phyloP scores from a whole-genome alignment of 805 yeast genomes.

The Priceomyces fermenticarens region DNA sequence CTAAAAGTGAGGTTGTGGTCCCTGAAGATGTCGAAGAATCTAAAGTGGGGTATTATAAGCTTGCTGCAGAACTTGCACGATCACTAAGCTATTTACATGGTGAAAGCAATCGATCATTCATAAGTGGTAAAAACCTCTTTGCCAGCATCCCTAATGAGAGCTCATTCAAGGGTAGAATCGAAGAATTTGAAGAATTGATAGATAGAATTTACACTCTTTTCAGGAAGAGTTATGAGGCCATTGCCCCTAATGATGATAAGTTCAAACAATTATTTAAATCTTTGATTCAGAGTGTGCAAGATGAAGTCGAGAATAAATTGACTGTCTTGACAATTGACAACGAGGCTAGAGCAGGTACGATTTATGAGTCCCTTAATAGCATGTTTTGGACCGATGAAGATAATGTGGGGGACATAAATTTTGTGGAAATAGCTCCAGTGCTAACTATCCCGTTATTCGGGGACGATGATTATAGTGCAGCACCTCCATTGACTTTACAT shows the following conservation, averaged over 20 bases:
- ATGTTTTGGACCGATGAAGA: slow-evolving; percentile 37
- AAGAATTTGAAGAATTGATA: slow-evolving; percentile 18
- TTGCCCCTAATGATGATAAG: slow-evolving; percentile 9
- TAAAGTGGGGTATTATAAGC: slow-evolving; percentile 6
- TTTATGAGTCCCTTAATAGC: slow-evolving; percentile 32
- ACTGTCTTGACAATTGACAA: slow-evolving; percentile 30
- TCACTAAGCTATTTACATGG: slow-evolving; percentile 17
- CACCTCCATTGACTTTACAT: slow-evolving; percentile 20
- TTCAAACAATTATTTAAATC: slow-evolving; percentile 20
- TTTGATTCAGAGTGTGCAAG: slow-evolving; percentile 25
- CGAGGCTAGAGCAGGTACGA: slow-evolving; percentile 21
- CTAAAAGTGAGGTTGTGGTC: slow-evolving; percentile 5
- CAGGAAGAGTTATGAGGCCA: background rate
- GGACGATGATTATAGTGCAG: slow-evolving; percentile 16
- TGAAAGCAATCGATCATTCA: slow-evolving; percentile 19
- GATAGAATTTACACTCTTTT: slow-evolving; percentile 6
- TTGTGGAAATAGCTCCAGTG: slow-evolving; percentile 25
- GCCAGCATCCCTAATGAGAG: slow-evolving; percentile 16
- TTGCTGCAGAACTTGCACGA: slow-evolving; percentile 22
- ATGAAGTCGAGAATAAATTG: slow-evolving; percentile 21
- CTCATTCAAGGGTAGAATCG: slow-evolving; percentile 10
- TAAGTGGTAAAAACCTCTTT: slow-evolving; percentile 17
- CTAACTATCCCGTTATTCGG: slow-evolving; percentile 27
- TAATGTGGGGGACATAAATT: slow-evolving; percentile 24
- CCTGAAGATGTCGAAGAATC: slow-evolving; percentile 6